Base-by-base conservation (phyloP, 176 grass and related monocot genomes). In the Areca catechu region DNA sequence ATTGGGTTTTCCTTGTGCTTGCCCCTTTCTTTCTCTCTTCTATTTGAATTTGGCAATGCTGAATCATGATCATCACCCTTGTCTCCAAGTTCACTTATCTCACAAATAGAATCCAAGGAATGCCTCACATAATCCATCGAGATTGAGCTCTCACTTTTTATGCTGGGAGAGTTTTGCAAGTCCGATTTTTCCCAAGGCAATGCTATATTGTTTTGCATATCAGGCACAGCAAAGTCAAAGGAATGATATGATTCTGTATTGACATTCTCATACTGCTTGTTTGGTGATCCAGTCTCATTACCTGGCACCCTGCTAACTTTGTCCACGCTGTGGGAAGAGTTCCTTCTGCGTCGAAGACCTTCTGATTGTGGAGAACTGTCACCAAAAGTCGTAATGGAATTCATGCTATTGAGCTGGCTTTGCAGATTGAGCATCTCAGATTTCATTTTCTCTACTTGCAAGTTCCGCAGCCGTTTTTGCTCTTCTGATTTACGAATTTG, bases 401-500 rank as follows among this genome's bases (percentile, higher is more conserved):
- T 93, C 74, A 87, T 85, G 73, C 80, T 83, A 53, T 90, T 76
- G 29, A 96, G 83, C 72, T 96, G 86, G 76, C 75, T 82, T 83
- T 96, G 83, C 65, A 96, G 84, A 96, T 85, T 87, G 57, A 90
- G 62, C 86, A 96, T 87, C 80, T 96, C 91, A 49, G 91, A 87
- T 68, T 96, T 96, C 80, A 96, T 96, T 68, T 82, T 96, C 55
- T 96, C 91, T 20, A 96, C 91, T 80, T 96, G 91, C 58, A 82
- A 79, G 54, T 96, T 96, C 16, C 86, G 74, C 27, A 79, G 80
- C n/a, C 77, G 34, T 61, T 90, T 90, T 73, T 79, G 83, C 72
- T 96, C 91, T 79, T 90, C 86, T n/a, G 86, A 78, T 82, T 83
- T 66, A 28, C 86, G 80, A 52, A 87, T 89, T 74, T 87, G 71